These are phyloP conservation scores for Suillus tomentosus DNA, from an alignment of 768 basidiomycete species.

Conservation along the genomic window DNA sequence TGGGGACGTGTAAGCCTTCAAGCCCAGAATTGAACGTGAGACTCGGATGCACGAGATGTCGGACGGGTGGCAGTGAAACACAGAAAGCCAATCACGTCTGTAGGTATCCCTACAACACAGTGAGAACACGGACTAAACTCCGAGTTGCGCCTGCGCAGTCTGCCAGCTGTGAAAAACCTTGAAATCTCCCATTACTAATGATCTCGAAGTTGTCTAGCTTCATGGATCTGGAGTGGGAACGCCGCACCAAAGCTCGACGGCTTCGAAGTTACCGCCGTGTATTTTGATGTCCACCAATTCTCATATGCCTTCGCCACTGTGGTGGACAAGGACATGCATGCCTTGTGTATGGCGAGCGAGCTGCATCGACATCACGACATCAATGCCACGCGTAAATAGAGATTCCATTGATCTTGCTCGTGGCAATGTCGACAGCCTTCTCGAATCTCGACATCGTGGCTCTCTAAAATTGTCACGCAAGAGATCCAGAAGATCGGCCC, in stretches of 20 bases:
- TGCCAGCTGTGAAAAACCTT: too few species aligned
- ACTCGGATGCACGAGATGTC: neutral
- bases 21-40: neutral
- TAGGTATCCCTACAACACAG: neutral
- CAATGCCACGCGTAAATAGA: too few species aligned
- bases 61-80: neutral
- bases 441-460: too few species aligned
- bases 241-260: neutral
- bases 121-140: neutral
- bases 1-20: neutral
- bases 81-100: neutral
- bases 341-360: too few species aligned
- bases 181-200: neutral
- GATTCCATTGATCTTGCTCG: too few species aligned
- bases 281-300: neutral
- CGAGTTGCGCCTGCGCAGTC: neutral
- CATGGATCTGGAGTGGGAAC: neutral
- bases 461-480: too few species aligned
- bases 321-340: too few species aligned
- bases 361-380: too few species aligned
- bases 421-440: too few species aligned
- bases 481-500: too few species aligned
- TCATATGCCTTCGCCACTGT: too few species aligned
- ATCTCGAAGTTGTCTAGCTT: neutral
- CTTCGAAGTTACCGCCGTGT: neutral